Evolutionary conservation across 192 early-diverging fungal species (phyloP), one percentile per base, ranked within the genome.

Genomic region (Coemansia sp.): DNA sequence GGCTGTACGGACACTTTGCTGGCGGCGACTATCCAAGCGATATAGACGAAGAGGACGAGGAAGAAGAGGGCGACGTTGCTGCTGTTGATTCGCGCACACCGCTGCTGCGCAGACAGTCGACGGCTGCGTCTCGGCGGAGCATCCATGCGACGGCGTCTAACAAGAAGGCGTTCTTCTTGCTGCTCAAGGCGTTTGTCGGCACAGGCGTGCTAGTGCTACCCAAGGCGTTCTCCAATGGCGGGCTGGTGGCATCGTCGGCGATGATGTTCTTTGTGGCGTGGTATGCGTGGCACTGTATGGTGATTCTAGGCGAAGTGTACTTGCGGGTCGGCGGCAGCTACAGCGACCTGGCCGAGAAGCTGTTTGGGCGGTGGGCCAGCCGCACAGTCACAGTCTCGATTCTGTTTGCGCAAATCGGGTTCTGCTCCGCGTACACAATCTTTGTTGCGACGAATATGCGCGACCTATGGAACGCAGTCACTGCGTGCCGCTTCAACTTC

Each of bases 1-100:
- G 87, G 14, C 84, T 98, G 59, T 96, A 92, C 67, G 94, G 93
- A 34, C 94, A 92, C 67, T 98, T 95, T 79, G 95, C 91, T 29
- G 95, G 94, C 55, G 94, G 93, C 71, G 91, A 94, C 62, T 86
- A 90, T 61, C 91, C 90, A n/a, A 90, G 90, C 46, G 90, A 92
- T 59, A 87, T 87, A 58, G 91, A 85, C 50, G 87, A 87, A 46
- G 82, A 81, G 6, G 83, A 84, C 0, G 79, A 56, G 4, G 59
- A 55, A 0, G 49, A 50, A 32, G 52, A 22, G 33, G 29, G 4
- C 15, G 22, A 13, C n/a, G 34, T 46, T 4, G 46, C 9, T 35
- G 34, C 56, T 45, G 66, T 36, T 17, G 54, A 56, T 56, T 32
- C 42, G 41, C 42, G 41, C 4, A 40, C 65, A 10, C 62, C 58